A percentile compares a stretch with the other conserved stretches of the same genome.
Conservation (phyloP, 1,284 basidiomycete species). For the Trametes sp. region DNA sequence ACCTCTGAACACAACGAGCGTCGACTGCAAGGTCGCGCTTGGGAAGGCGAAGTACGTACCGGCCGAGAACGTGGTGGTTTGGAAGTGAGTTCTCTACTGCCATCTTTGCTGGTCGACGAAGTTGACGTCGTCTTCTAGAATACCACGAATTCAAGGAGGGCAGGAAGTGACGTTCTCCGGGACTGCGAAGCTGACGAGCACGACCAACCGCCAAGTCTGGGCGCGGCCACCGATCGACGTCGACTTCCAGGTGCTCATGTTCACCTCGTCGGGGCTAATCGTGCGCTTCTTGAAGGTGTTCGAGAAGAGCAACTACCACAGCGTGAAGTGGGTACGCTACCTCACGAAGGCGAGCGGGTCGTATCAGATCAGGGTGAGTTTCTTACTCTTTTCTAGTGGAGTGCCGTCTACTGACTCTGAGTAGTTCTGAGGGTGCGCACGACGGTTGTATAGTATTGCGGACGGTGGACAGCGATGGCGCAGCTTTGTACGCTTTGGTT, state of each 20-base stretch:
- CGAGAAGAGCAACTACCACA: constrained; percentile 93
- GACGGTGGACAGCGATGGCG: not conserved
- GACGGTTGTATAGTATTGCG: constrained; percentile 4
- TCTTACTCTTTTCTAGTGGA: too few relatives aligned
- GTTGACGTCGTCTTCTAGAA: constrained; percentile 55
- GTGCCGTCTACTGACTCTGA: not conserved
- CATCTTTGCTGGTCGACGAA: not conserved
- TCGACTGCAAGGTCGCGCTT: constrained; percentile 88
- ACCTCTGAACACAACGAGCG: constrained; percentile 91
- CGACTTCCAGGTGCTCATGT: constrained; percentile 99
- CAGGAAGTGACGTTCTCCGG: constrained; percentile 90
- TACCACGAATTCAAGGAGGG: constrained; percentile 92
- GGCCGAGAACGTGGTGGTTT: constrained; percentile 93
- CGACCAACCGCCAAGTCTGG: constrained; percentile 94
- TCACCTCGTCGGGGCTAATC: constrained; percentile 94
- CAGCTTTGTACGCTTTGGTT: constrained; percentile 7
- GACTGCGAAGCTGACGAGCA: constrained; percentile 84
- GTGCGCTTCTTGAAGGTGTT: constrained; percentile 99
- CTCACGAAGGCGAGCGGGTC: constrained; percentile 88
- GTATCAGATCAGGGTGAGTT: constrained; percentile 81
- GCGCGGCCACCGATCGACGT: constrained; percentile 97
- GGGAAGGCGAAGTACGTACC: constrained; percentile 99
- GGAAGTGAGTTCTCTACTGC: constrained; percentile 82
- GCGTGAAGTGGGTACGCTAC: constrained; percentile 93
- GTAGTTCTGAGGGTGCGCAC: constrained; percentile 30